Conservation (phyloP, 192 early-diverging fungal species). For the Thamnidium elegans region DNA sequence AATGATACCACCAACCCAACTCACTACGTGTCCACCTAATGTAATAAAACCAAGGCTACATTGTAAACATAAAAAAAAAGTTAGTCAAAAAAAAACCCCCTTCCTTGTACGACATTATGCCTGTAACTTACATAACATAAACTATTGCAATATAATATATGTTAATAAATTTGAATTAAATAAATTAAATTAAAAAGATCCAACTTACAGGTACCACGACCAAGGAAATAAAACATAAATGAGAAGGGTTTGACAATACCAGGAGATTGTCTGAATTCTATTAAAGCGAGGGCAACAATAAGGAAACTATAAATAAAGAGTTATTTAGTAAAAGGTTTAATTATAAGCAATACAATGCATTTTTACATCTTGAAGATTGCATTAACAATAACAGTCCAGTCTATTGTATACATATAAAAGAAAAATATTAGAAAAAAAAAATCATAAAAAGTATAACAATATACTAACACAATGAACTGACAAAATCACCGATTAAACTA, state of each 20-base stretch:
- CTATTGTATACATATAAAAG: background rate
- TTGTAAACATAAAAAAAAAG: background rate
- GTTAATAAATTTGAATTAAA: background rate
- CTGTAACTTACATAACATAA: conserved; percentile 10
- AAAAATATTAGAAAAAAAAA: background rate
- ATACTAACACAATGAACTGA: background rate
- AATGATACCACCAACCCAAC: background rate
- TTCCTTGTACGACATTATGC: background rate
- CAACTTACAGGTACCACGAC: conserved; percentile 10
- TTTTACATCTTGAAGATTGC: conserved; percentile 10
- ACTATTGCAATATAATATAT: background rate
- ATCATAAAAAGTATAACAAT: background rate
- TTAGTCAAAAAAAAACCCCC: conserved; percentile 9
- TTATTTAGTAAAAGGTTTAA: background rate
- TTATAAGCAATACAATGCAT: no score
- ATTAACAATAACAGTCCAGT: background rate
- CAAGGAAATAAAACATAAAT: conserved; percentile 12
- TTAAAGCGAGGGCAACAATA: background rate
- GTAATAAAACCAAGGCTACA: conserved; percentile 13
- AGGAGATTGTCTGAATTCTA: conserved; percentile 7
- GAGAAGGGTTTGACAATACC: background rate
- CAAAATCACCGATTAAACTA: conserved; percentile 8
- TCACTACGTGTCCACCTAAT: conserved; percentile 1
- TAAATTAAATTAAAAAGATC: background rate
- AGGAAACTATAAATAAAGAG: background rate